Conservation (phyloP, 768 basidiomycete genomes). For the Rubroboletus pulcherrimus region DNA sequence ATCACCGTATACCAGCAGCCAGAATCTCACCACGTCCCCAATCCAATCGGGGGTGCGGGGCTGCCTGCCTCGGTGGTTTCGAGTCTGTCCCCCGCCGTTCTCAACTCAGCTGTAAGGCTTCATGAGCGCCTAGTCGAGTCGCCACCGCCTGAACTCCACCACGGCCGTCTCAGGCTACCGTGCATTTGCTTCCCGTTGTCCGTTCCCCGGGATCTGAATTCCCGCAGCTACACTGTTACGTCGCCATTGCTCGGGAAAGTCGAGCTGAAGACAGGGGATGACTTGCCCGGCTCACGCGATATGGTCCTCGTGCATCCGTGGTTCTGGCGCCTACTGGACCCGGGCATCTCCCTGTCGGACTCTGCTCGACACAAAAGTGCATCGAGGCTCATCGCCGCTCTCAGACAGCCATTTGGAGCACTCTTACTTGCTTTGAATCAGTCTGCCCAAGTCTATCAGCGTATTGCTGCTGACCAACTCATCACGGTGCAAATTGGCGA, state of each 20-base stretch:
- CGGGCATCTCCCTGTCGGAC: background rate
- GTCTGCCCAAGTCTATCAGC: constrained; percentile 1
- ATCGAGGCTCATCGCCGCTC: constrained; percentile 1
- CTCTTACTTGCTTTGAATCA: constrained; percentile 6
- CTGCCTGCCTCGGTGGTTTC: background rate
- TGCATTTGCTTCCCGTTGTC: constrained; percentile 7
- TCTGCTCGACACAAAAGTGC: background rate
- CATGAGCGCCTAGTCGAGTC: constrained; percentile 3
- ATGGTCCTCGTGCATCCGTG: constrained; percentile 18
- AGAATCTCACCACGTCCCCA: constrained; percentile 2
- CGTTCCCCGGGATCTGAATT: background rate
- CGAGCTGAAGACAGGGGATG: constrained; percentile 1
- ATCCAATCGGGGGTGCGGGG: background rate
- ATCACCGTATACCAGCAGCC: constrained; percentile 9
- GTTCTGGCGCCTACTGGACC: constrained; percentile 1
- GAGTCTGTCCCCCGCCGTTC: background rate
- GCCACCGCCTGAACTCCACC: constrained; percentile 1
- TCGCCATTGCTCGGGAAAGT: constrained; percentile 1
- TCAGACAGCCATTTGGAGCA: constrained; percentile 14
- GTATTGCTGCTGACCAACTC: constrained; percentile 8
- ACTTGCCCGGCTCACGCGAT: constrained; percentile 1
- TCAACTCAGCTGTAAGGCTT: constrained; percentile 2
- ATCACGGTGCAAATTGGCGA: constrained; percentile 7
- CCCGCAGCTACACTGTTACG: background rate
- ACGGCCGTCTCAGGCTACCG: constrained; percentile 10